These are phyloP conservation scores for Penicillium aurantiogriseum DNA, from an alignment of 2,329 filamentous ascomycete genomes.

Conservation along the genomic window DNA sequence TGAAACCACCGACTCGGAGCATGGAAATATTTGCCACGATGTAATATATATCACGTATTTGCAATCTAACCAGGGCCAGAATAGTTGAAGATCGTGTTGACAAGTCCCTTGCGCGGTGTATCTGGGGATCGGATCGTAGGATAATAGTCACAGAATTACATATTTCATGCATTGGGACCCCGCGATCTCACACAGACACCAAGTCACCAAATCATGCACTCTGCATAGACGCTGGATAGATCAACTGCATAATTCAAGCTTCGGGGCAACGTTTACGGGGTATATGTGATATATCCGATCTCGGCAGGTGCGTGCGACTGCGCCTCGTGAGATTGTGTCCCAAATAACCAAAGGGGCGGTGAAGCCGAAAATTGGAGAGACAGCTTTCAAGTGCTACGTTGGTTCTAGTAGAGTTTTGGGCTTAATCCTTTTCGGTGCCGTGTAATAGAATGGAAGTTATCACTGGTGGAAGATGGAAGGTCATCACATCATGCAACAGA, in stretches of 20 bases:
- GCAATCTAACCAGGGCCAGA: constrained; percentile 11
- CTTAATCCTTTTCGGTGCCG: background rate
- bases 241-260: constrained; percentile 21
- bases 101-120: constrained; percentile 21
- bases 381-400: constrained; percentile 1
- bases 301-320: constrained; percentile 7
- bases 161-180: constrained; percentile 4
- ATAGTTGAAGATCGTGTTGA: constrained; percentile 16
- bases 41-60: constrained; percentile 3
- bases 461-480: constrained; percentile 4
- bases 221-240: constrained; percentile 8
- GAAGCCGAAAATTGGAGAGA: constrained; percentile 6
- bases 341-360: constrained; percentile 12
- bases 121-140: constrained; percentile 15
- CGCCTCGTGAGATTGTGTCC: constrained; percentile 7
- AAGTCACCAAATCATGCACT: constrained; percentile 4
- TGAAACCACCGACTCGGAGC: constrained; percentile 2
- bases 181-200: constrained; percentile 1
- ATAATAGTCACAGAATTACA: constrained; percentile 8
- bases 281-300: constrained; percentile 9
- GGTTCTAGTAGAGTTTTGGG: constrained; percentile 3
- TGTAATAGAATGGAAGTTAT: background rate
- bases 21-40: background rate
- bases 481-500: constrained; percentile 4
- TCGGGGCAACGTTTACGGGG: constrained; percentile 6